Base-by-base conservation (phyloP, 2,329 filamentous ascomycete genomes). In the Acarospora socialis region DNA sequence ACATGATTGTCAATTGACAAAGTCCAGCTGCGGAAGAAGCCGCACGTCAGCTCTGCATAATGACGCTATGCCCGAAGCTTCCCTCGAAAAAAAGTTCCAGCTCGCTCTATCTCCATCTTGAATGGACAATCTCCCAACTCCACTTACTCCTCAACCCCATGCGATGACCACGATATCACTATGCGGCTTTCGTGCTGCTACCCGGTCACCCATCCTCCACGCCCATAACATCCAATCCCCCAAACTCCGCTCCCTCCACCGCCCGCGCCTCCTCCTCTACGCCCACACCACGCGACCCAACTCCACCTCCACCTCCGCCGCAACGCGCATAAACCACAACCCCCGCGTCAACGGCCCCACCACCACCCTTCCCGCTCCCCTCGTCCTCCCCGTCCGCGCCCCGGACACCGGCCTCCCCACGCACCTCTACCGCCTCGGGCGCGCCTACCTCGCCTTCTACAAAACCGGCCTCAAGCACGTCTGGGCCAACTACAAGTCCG, bases 401-500 rank as follows among this genome's bases (percentile, higher is more conserved):
- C 48, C 63, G 13, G 47, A 55, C 6, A 49, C 49, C 30, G 49
- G 51, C 37, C 47, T 47, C 40, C 30, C 55, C 28, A 54, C 55
- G 12, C 70, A 80, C 57, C 61, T 71, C 39, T 69, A 70, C 47
- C 51, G 57, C 25, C 58, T 76, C 17, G 87, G 82, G 40, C 78
- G 79, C 51, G 73, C 79, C 31, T 93, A 92, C 55, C 54, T 79
- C 7, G 56, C 56, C 21, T 95, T 95, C 68, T 95, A 94, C 72
- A 92, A 90, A 57, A 67, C 72, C 1, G 87, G 86, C 12, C 57
- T 93, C 19, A 74, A 75, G 49, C 73, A 78, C 45, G 74, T 92
- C 31, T 74, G 73, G 51, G 57, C 62, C 37, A 93, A 92, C 42
- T 62, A 65, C 42, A 56, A 60, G 35, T 47, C 59, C 7, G 52